Percentiles rank a stretch among this genome's conserved stretches.
These are phyloP conservation scores for Inonotus obliquus DNA, from an alignment of 1,284 basidiomycete genomes.

Conservation along the genomic window DNA sequence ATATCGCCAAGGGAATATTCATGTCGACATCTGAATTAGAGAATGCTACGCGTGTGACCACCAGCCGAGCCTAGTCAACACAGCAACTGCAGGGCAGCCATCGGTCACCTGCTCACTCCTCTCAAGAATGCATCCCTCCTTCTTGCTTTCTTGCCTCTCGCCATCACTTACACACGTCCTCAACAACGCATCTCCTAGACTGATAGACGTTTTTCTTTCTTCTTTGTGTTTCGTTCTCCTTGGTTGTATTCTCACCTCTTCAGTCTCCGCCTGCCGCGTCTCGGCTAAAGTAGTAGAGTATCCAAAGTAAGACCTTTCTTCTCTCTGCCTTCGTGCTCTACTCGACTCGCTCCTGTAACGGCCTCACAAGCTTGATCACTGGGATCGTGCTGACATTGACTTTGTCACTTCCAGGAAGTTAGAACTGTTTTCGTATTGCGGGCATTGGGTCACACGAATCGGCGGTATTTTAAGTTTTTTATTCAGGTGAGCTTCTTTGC, in stretches of 20 bases:
- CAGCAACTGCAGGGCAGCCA: too few species aligned
- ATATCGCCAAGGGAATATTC: too few species aligned
- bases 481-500: neutral
- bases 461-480: neutral
- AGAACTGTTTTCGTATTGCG: neutral
- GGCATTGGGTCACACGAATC: neutral
- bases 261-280: neutral
- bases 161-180: neutral
- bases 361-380: neutral
- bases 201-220: neutral
- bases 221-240: neutral
- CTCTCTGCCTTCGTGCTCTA: neutral
- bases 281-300: neutral
- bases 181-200: neutral
- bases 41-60: neutral
- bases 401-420: neutral
- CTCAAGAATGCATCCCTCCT: neutral
- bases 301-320: neutral
- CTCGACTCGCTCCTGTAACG: neutral
- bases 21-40: too few species aligned
- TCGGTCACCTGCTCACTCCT: neutral
- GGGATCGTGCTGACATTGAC: neutral
- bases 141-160: neutral
- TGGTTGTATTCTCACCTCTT: neutral
- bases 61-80: neutral